Base-by-base conservation (phyloP, 2,329 filamentous ascomycete genomes). In the Allantophomopsis cytisporea region DNA sequence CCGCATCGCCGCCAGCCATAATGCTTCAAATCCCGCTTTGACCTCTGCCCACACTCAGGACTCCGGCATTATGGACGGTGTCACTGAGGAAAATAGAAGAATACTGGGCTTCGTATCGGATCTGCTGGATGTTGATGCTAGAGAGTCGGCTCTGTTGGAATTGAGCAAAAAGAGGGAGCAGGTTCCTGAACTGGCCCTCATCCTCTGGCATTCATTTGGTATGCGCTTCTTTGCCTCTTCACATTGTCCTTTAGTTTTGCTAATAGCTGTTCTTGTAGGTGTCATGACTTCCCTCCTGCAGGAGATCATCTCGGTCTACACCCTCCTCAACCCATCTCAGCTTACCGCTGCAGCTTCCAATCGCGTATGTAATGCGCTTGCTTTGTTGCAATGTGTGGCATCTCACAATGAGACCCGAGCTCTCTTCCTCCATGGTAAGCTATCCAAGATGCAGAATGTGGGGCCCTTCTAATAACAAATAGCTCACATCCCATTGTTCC, bases 121-220 rank as follows among this genome's bases (percentile, higher is more conserved):
- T 58, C 71, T 95, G 42, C 72, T 96, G 56, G 89, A 87, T 58
- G 83, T 88, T 47, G 78, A 73, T 51, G 88, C 87, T 20, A 76
- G 91, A 46, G 91, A 96, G 65, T 80, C 85, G 4, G 91, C 91
- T 37, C 70, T 98, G 40, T 71, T 98, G 54, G 91, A 98, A 61
- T 71, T 98, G 38, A 96, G 89, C 65, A 98, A 98, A 70, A 98
- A 98, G 73, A 72, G 91, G 41, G 91, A 98, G 63, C 91, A 96
- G 62, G 91, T 98, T 13, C 89, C 91, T 1, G 91, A 98, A 65
- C 69, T 98, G 43, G 91, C 91, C 36, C 68, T 98, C 52, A 94
- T 98, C 45, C 69, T 98, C 45, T 98, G 91, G 91, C 91, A 98
- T 61, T 96, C 89, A 3, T 96, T 95, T 55, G 91, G 89, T 94